These are phyloP conservation scores for Selaginella tamariscina DNA, from an alignment of 75 land plant genomes.

Conservation along the genomic window DNA sequence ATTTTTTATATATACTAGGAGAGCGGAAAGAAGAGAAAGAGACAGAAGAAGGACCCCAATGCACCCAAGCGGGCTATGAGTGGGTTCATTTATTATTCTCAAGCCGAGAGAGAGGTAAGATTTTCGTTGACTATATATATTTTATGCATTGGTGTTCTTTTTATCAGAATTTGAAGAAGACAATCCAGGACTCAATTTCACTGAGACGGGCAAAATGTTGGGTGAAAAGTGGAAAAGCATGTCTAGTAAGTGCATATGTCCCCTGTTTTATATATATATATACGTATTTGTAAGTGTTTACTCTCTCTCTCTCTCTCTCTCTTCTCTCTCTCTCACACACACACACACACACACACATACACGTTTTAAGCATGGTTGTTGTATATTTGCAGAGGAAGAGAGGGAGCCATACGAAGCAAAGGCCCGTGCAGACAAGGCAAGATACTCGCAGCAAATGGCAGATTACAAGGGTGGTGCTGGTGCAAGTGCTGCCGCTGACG, in stretches of 20 bases:
- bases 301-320: too few species aligned
- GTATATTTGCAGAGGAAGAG: constrained; percentile 47
- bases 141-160: constrained; percentile 1
- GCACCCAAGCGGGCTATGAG: constrained; percentile 73
- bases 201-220: constrained; percentile 48
- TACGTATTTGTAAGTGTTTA: not conserved
- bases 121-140: not conserved
- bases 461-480: constrained; percentile 43
- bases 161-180: constrained; percentile 54
- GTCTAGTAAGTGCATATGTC: constrained; percentile 34
- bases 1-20: too few species aligned
- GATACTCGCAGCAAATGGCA: constrained; percentile 51
- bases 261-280: not conserved
- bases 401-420: constrained; percentile 50
- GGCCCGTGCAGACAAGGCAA: constrained; percentile 48
- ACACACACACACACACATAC: too few species aligned
- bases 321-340: not conserved
- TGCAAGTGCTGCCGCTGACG: constrained; percentile 23
- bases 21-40: constrained; percentile 53
- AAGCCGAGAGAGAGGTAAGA: constrained; percentile 69
- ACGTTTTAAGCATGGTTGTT: not conserved
- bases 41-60: constrained; percentile 85
- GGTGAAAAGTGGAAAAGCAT: constrained; percentile 72
- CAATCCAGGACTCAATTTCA: constrained; percentile 52
- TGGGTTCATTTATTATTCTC: constrained; percentile 61